Conservation (phyloP, 208 protist species). For the Leishmania braziliensis region DNA sequence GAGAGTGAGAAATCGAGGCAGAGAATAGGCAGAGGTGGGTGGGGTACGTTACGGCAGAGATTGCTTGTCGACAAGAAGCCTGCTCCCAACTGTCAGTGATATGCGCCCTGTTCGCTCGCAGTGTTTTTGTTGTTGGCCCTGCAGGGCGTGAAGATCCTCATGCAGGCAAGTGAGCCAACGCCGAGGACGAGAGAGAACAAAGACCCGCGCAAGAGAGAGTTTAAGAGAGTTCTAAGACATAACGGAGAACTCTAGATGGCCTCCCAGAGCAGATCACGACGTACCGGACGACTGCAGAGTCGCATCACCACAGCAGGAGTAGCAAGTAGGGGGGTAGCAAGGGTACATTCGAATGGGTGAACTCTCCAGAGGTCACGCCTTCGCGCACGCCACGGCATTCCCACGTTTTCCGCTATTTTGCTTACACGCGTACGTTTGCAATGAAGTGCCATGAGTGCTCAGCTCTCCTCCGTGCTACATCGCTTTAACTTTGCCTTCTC, state of each 20-base stretch:
- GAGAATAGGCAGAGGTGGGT: background rate
- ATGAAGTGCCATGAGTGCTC: background rate
- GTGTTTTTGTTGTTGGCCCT: background rate
- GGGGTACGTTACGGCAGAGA: background rate
- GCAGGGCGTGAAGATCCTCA: background rate
- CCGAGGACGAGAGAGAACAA: background rate
- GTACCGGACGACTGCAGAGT: background rate
- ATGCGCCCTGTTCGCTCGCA: background rate
- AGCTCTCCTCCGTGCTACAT: background rate
- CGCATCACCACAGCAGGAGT: background rate
- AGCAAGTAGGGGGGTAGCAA: background rate
- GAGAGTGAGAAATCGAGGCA: background rate
- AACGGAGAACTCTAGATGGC: background rate
- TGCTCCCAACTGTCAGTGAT: background rate
- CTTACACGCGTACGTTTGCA: background rate
- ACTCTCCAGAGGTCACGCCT: background rate
- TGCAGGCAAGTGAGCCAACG: background rate
- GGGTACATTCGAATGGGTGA: background rate
- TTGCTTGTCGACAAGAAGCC: background rate
- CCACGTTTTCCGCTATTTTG: background rate
- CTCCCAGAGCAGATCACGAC: background rate
- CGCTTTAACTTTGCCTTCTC: background rate
- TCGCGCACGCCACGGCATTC: background rate
- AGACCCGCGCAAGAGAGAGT: background rate
- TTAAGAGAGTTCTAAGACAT: background rate